A percentile compares a stretch with the other conserved stretches of the same genome.
Conservation (phyloP, 805 yeast species). For the Candida boidinii region DNA sequence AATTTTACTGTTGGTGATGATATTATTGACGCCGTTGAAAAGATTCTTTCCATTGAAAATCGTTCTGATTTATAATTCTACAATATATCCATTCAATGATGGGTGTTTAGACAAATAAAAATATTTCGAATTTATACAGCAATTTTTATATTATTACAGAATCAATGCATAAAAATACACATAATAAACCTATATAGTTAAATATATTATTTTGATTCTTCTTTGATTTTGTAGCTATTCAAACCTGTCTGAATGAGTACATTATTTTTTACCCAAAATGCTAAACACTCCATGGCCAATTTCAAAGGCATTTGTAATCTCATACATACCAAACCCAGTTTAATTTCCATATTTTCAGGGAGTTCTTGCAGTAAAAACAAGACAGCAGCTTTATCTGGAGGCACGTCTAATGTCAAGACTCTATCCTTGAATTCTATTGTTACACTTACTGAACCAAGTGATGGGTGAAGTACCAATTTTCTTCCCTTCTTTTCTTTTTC, state of each 20-base stretch:
- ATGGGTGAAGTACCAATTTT: slow-evolving; percentile 44
- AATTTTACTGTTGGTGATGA: slow-evolving; percentile 22
- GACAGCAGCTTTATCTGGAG: slow-evolving; percentile 65
- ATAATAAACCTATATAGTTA: slow-evolving; percentile 1
- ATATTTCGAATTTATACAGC: no score
- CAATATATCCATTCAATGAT: neutral
- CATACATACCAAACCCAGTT: slow-evolving; percentile 24
- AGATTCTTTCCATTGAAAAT: slow-evolving; percentile 18
- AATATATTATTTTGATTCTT: slow-evolving; percentile 17
- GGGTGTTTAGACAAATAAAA: neutral
- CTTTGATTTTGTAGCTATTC: slow-evolving; percentile 32
- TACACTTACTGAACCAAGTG: slow-evolving; percentile 54
- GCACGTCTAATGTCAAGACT: slow-evolving; percentile 33
- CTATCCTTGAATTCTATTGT: slow-evolving; percentile 46
- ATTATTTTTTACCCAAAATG: slow-evolving; percentile 58
- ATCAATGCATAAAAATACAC: slow-evolving; percentile 1
- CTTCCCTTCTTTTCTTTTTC: slow-evolving; percentile 45
- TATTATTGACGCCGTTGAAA: slow-evolving; percentile 32
- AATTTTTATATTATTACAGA: no score
- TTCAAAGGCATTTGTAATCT: slow-evolving; percentile 34
- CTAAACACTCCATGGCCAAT: slow-evolving; percentile 29
- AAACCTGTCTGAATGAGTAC: slow-evolving; percentile 36
- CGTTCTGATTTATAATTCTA: no score
- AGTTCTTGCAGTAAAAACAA: slow-evolving; percentile 21
- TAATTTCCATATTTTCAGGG: slow-evolving; percentile 14